A percentile compares a stretch with the other conserved stretches of the same genome.
Conservation (phyloP, 2,329 filamentous ascomycete genomes). For the Chrysoporthe austroafricana region DNA sequence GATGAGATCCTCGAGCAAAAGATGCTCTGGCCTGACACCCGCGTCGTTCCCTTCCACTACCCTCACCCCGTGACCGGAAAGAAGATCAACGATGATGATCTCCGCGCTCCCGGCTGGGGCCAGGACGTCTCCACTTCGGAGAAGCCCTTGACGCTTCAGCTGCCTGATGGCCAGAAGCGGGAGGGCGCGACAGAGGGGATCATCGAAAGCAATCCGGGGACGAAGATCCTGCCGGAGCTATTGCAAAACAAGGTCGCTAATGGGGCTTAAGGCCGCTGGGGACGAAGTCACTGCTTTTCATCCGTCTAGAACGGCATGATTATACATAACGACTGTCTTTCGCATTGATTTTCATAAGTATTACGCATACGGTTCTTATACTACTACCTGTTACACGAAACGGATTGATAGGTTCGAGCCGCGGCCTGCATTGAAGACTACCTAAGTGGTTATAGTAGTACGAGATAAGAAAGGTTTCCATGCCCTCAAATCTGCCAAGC, state of each 20-base stretch:
- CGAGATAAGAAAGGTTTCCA: too few relatives aligned
- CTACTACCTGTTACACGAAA: too few relatives aligned
- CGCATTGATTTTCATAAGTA: not conserved
- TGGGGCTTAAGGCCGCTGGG: slow-evolving; percentile 20
- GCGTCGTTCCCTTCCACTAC: slow-evolving; percentile 59
- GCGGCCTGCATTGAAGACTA: too few relatives aligned
- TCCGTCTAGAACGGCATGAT: not conserved
- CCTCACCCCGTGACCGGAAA: slow-evolving; percentile 54
- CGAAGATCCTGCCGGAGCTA: slow-evolving; percentile 43
- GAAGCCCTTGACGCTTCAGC: slow-evolving; percentile 46
- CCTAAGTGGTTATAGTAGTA: too few relatives aligned
- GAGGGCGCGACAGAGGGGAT: slow-evolving; percentile 36
- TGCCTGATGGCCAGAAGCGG: slow-evolving; percentile 42
- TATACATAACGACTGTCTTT: not conserved
- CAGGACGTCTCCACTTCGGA: slow-evolving; percentile 44
- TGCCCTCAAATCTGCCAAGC: too few relatives aligned
- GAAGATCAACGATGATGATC: slow-evolving; percentile 48
- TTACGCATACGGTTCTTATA: too few relatives aligned
- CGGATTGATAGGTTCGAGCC: too few relatives aligned
- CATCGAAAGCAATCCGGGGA: slow-evolving; percentile 36
- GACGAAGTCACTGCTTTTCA: not conserved
- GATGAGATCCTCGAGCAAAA: slow-evolving; percentile 57
- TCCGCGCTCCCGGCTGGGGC: slow-evolving; percentile 52
- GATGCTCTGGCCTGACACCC: slow-evolving; percentile 60
- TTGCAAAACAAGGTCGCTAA: slow-evolving; percentile 36